Conservation (phyloP, 257 asterid genomes). For the Jaltomata sinuosa region DNA sequence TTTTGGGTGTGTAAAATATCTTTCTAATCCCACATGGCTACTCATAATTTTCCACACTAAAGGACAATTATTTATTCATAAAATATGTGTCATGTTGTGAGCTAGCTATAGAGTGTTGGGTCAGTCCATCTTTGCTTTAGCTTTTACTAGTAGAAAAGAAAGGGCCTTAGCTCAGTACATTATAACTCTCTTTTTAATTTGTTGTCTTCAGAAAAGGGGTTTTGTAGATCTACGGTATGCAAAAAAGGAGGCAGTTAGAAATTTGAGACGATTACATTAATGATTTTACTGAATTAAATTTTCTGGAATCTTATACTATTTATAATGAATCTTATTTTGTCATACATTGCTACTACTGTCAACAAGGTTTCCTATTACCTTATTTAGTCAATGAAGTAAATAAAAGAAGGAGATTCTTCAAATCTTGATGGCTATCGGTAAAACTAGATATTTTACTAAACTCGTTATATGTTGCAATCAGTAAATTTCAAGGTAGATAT, state of each 20-base stretch:
- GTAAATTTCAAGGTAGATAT: background rate
- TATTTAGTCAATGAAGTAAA: background rate
- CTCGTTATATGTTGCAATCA: background rate
- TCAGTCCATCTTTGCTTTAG: background rate
- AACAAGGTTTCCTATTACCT: background rate
- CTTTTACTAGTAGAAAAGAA: background rate
- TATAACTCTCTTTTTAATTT: background rate
- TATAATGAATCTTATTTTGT: background rate
- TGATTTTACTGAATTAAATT: background rate
- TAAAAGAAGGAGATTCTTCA: conserved; percentile 3
- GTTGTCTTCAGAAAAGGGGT: background rate
- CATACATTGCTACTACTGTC: background rate
- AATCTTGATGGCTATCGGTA: background rate
- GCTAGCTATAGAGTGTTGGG: background rate
- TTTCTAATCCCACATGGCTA: background rate
- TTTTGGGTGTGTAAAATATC: background rate
- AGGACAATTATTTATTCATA: background rate
- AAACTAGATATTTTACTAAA: background rate
- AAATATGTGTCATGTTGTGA: background rate
- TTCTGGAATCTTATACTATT: background rate
- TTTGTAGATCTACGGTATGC: background rate
- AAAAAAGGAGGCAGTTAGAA: background rate
- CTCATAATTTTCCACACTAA: background rate
- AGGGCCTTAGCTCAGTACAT: background rate
- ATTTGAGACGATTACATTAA: background rate